Percentiles rank a stretch among this genome's conserved stretches.
Conservation (phyloP, 2,329 filamentous ascomycete species). For the Aureobasidium musti region DNA sequence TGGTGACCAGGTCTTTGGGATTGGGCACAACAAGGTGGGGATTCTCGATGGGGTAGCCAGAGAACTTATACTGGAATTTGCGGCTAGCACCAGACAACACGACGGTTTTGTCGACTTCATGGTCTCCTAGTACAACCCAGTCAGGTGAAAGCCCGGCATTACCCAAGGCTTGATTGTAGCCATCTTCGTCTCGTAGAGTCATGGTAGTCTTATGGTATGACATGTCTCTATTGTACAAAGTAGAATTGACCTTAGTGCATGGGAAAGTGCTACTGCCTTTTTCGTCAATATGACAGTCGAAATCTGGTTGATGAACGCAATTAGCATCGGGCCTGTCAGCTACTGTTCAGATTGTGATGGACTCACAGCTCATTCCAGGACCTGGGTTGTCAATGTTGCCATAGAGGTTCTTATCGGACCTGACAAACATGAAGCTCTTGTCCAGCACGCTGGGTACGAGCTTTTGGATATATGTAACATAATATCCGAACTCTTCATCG, state of each 20-base stretch:
- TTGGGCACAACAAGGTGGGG: conserved; percentile 18
- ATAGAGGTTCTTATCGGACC: too few relatives aligned
- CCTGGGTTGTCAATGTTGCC: too few relatives aligned
- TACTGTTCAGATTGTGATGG: conserved; percentile 5
- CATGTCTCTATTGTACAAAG: not conserved
- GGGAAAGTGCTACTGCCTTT: conserved; percentile 8
- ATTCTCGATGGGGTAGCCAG: conserved; percentile 22
- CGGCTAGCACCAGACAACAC: not conserved
- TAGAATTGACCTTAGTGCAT: not conserved
- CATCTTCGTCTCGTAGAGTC: conserved; percentile 21
- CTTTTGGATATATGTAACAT: conserved; percentile 23
- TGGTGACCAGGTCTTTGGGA: conserved; percentile 26
- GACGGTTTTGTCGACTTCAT: not conserved
- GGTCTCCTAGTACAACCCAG: conserved; percentile 25
- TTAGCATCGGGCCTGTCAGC: conserved; percentile 7
- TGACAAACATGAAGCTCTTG: conserved; percentile 27
- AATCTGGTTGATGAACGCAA: conserved; percentile 21
- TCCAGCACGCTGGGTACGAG: conserved; percentile 23
- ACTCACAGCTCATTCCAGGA: conserved; percentile 19
- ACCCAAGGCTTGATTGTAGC: conserved; percentile 7
- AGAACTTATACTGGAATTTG: conserved; percentile 10
- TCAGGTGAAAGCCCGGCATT: conserved; percentile 21
- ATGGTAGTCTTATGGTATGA: not conserved
- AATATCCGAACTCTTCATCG: conserved; percentile 25
- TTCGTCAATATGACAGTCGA: conserved; percentile 20